Percentiles rank a stretch among this genome's conserved stretches.
Evolutionary conservation across 2,329 filamentous ascomycete genomes (phyloP).

Genomic region (Microdochium trichocladiopsis): DNA sequence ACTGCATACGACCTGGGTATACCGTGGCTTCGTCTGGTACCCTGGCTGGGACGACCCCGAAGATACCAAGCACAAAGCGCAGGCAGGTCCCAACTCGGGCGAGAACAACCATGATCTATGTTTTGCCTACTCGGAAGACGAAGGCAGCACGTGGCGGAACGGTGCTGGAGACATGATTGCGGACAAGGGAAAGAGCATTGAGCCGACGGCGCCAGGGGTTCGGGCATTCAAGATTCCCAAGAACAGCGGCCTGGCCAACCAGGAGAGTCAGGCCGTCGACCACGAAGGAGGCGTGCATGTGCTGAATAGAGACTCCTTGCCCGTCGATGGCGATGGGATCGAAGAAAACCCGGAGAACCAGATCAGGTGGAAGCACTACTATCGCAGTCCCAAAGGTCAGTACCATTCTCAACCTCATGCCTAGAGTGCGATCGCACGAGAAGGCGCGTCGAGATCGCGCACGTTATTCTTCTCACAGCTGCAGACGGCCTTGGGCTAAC

Average conservation of each 20-base stretch:
- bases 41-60: constrained; percentile 30
- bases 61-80: constrained; percentile 31
- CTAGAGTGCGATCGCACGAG: no score
- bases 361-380: constrained; percentile 31
- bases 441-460: no score
- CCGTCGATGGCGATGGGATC: constrained; percentile 7
- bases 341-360: not conserved
- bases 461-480: no score
- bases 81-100: constrained; percentile 32
- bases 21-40: constrained; percentile 38
- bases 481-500: not conserved
- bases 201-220: constrained; percentile 28
- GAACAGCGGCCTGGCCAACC: constrained; percentile 38
- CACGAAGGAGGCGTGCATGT: constrained; percentile 37
- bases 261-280: constrained; percentile 41
- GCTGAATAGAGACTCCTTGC: constrained; percentile 33
- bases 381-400: constrained; percentile 23
- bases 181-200: constrained; percentile 4
- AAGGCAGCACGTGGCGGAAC: constrained; percentile 34
- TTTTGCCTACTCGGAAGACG: constrained; percentile 38
- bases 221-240: constrained; percentile 36
- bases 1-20: constrained; percentile 41
- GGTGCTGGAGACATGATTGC: constrained; percentile 26
- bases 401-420: no score
- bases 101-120: constrained; percentile 43